Conservation (phyloP, 169 alveolate species). For the Cryptosporidium canis region DNA sequence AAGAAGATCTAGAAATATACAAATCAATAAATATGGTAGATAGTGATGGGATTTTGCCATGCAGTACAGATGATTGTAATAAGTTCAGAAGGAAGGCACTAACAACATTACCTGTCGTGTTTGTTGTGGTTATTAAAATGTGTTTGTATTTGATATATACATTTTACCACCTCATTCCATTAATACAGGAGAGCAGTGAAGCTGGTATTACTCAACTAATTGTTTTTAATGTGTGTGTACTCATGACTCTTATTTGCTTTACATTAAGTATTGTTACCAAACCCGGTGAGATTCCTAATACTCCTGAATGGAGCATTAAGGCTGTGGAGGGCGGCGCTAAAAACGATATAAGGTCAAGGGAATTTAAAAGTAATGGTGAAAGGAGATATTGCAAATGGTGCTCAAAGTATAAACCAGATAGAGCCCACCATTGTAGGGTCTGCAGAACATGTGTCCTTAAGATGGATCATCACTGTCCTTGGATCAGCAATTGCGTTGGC, state of each 20-base stretch:
- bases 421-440: slow-evolving; percentile 84
- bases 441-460: slow-evolving; percentile 86
- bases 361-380: slow-evolving; percentile 60
- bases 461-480: slow-evolving; percentile 93
- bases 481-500: slow-evolving; percentile 90
- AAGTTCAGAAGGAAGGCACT: slow-evolving; percentile 17
- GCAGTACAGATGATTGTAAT: background rate
- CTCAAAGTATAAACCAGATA: slow-evolving; percentile 80
- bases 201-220: slow-evolving; percentile 71
- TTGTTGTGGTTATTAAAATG: slow-evolving; percentile 19
- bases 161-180: slow-evolving; percentile 41
- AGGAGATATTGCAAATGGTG: slow-evolving; percentile 82
- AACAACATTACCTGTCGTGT: slow-evolving; percentile 36
- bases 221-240: slow-evolving; percentile 66
- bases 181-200: slow-evolving; percentile 3
- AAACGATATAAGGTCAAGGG: background rate
- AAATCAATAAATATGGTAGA: slow-evolving; percentile 2
- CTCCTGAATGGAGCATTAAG: slow-evolving; percentile 83
- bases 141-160: slow-evolving; percentile 48
- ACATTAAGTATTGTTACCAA: slow-evolving; percentile 80
- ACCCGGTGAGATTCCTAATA: slow-evolving; percentile 87
- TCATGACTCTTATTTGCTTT: slow-evolving; percentile 81
- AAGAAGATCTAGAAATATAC: slow-evolving; percentile 27
- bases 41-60: background rate
- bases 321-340: background rate